Evolutionary conservation across 345 rosid genomes (phyloP).

Genomic region (Pugionium cornutum): DNA sequence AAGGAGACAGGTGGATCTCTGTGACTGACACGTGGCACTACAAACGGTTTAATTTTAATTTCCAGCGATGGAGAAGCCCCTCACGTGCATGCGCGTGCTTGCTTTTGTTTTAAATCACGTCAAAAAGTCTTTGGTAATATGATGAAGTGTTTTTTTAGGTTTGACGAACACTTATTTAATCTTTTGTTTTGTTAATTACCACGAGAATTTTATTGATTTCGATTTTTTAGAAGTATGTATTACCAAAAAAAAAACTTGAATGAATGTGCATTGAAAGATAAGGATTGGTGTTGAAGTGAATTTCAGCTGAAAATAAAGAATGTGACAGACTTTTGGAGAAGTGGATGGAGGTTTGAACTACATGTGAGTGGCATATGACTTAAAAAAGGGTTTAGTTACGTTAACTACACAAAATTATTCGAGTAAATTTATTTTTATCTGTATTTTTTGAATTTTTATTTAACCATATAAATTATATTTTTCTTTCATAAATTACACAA

Average conservation of each 20-base stretch:
- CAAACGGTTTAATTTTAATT: conserved; percentile 43
- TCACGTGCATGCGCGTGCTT: conserved; percentile 41
- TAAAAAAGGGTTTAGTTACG: no score
- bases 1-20: conserved; percentile 57
- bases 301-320: no score
- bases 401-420: no score
- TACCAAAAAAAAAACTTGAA: not conserved
- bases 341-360: no score
- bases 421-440: no score
- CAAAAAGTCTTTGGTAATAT: conserved; percentile 7
- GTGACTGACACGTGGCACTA: conserved; percentile 53
- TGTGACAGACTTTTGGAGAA: no score
- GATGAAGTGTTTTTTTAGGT: not conserved
- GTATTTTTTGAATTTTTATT: no score
- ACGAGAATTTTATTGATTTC: not conserved
- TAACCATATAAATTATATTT: no score
- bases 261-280: not conserved
- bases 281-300: not conserved
- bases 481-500: no score
- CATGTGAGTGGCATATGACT: no score
- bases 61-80: conserved; percentile 26
- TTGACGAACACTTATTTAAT: not conserved
- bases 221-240: not conserved
- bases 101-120: conserved; percentile 20
- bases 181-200: not conserved